Evolutionary conservation across 495 filamentous ascomycete species (phyloP), one percentile per base, ranked within the genome.

Genomic region (Gamarada debralockiae): DNA sequence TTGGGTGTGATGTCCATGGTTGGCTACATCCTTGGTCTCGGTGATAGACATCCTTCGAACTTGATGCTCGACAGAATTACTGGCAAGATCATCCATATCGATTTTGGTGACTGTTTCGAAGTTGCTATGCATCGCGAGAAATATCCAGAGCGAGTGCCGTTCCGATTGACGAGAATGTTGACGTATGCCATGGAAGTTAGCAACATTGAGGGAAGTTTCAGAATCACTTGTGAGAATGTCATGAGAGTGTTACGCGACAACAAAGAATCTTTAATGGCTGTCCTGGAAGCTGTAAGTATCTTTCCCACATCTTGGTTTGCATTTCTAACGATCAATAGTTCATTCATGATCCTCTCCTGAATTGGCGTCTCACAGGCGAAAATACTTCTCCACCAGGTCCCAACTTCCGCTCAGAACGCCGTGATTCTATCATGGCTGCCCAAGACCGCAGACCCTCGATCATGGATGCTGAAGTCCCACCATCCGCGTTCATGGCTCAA

Each of bases 1-100:
- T 79, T 97, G 13, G 93, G 89, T 57, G 95, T 97, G 52, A 99
- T 97, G 93, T 96, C 91, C n/a, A 99, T 99, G 92, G 93, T 97
- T 8, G 93, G 93, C 50, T 97, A 99, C 64, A 96, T 99, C 62
- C 86, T 99, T 37, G 93, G 93, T 56, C 78, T 99, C 38, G 93
- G 93, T 25, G 93, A 99, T 67, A 83, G 93, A 27, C 93, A 99
- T 71, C 93, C 93, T 24, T 96, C 90, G 48, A 99, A 99, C 63
- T 75, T 99, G 63, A 92, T 99, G 83, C 82, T 99, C 24, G 93
- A 97, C 70, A 84, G 89, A 20, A 83, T 93, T 56, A 99, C 91
- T 4, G 93, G 93, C 60, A 95, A 90, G 67, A 90, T 99, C 50
- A 84, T 99, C 52, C 93, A 99, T 67, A 96, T 97, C 58, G 93